Evolutionary conservation across 2,329 filamentous ascomycete species (phyloP).

Genomic region (Akanthomyces muscarius): DNA sequence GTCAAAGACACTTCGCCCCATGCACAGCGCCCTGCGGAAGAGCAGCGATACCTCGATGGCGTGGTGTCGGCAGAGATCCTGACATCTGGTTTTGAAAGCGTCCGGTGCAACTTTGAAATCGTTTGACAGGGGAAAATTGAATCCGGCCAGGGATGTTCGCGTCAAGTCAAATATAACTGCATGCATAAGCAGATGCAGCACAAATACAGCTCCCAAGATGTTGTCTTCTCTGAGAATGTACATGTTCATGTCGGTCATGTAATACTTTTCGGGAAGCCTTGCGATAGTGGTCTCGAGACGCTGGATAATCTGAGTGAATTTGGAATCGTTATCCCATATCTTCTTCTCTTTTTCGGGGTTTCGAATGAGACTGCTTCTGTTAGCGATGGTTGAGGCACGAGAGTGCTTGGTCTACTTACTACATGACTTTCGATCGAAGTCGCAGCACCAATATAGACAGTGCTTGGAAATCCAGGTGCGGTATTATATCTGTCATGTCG

Average conservation of each 20-base stretch:
- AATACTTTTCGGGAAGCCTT: constrained; percentile 23
- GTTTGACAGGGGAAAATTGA: constrained; percentile 25
- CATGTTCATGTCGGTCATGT: constrained; percentile 22
- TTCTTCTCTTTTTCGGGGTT: constrained; percentile 15
- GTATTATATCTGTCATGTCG: constrained; percentile 13
- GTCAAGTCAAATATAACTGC: constrained; percentile 25
- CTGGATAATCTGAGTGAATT: constrained; percentile 20
- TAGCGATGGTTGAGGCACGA: background rate
- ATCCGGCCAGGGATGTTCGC: constrained; percentile 24
- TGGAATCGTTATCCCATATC: constrained; percentile 15
- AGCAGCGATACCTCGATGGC: constrained; percentile 24
- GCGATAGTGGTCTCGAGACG: constrained; percentile 21
- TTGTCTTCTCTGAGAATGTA: constrained; percentile 22
- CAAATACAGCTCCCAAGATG: constrained; percentile 23
- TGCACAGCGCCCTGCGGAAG: constrained; percentile 20
- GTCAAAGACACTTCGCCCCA: constrained; percentile 21
- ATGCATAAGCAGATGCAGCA: constrained; percentile 26
- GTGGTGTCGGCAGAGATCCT: constrained; percentile 23
- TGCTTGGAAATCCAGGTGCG: constrained; percentile 21
- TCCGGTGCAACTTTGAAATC: constrained; percentile 22
- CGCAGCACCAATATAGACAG: constrained; percentile 21
- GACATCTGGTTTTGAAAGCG: constrained; percentile 22
- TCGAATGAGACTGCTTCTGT: constrained; percentile 21
- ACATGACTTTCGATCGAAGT: constrained; percentile 21
- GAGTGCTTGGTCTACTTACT: constrained; percentile 15